phyloP scores from a whole-genome alignment of 352 stramenopile genomes.

The Phytophthora foliorum region DNA sequence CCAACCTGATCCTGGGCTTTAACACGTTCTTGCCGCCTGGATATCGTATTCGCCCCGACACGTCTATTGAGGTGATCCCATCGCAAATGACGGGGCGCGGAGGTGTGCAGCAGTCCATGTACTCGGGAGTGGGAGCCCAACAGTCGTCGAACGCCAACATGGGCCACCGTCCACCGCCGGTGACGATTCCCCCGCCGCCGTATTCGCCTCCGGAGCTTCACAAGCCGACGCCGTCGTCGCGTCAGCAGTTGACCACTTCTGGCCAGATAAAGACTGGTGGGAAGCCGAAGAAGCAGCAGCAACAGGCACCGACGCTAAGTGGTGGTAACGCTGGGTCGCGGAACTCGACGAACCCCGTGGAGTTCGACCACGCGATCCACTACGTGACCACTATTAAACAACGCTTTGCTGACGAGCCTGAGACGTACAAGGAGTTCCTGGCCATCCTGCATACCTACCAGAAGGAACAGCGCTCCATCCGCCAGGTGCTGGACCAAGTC shows the following conservation, averaged over 20 bases:
- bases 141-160: conserved; percentile 44
- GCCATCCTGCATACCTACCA: conserved; percentile 99
- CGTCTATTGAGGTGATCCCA: conserved; percentile 82
- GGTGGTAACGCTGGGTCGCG: conserved; percentile 42
- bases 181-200: conserved; percentile 74
- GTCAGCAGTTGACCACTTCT: conserved; percentile 52
- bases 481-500: conserved; percentile 98
- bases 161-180: conserved; percentile 67
- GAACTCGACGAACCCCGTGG: conserved; percentile 90
- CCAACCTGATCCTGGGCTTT: conserved; percentile 98
- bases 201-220: conserved; percentile 69
- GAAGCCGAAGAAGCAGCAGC: conserved; percentile 76
- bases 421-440: conserved; percentile 99
- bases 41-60: conserved; percentile 90
- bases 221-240: conserved; percentile 57
- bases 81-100: conserved; percentile 65
- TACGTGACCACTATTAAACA: conserved; percentile 99
- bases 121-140: conserved; percentile 37
- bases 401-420: conserved; percentile 96
- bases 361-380: conserved; percentile 99
- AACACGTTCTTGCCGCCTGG: conserved; percentile 99
- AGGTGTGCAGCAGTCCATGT: conserved; percentile 52
- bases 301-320: conserved; percentile 28
- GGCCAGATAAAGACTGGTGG: conserved; percentile 42
- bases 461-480: conserved; percentile 99